Evolutionary conservation across 73 alveolate genomes (phyloP), one percentile per base, ranked within the genome.

Genomic region (Stentor coeruleus): DNA sequence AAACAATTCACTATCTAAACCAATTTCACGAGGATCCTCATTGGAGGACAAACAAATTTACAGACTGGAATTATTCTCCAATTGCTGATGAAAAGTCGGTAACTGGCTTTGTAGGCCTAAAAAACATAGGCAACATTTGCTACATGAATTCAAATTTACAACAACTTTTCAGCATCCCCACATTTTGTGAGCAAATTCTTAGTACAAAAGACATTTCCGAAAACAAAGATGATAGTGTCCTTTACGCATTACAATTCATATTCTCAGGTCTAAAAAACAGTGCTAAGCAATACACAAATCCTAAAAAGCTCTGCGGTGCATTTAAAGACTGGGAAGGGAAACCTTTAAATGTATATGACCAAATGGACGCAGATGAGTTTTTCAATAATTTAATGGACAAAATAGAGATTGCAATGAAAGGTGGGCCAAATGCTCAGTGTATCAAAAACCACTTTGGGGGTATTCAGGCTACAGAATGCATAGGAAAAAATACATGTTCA

Each of bases 341-440:
- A 38, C 97, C 99, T 2, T 91, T 93, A 14, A 93, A 95, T 87
- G 92, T 89, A 39, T 73, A 84, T 74, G 96, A 87, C 84, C 86
- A 96, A 84, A 93, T 95, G 99, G 99, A 93, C 85, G 98, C 92
- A 0, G 99, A 96, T 84, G 99, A 96, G 87, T 95, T 95, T 91
- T 95, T 89, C 79, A 88, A 93, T 79, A 88, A 89, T 95, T 90
- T 94, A 74, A 95, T 96, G 97, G 96, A 96, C 85, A 91, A 91
- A 75, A 82, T 95, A 20, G 99, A 95, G 80, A 82, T 84, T 0
- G 86, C 82, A 35, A 81, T 95, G 74, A 94, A 94, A 41, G 84
- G 84, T 1, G 86, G 20, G 82, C 80, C 84, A 26, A 74, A 82
- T 72, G 97, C 87, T 58, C 85, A 91, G 57, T 84, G 91, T 33